These are phyloP conservation scores for Coniella lustricola DNA, from an alignment of 2,329 filamentous ascomycete species.

Conservation along the genomic window DNA sequence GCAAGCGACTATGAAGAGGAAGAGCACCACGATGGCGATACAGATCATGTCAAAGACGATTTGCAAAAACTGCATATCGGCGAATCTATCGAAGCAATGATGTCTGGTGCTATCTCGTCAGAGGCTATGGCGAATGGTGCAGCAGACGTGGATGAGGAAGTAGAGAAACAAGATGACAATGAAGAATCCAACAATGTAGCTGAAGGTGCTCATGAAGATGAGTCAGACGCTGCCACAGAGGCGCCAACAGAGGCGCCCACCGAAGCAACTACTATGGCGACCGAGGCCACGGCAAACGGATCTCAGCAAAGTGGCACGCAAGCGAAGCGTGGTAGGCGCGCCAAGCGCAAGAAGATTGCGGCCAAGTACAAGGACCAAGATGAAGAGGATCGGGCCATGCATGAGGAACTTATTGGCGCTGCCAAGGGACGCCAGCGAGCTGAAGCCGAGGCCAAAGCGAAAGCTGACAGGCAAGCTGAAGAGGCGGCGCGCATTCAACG, in stretches of 20 bases:
- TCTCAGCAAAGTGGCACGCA: slow-evolving; percentile 37
- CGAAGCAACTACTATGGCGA: slow-evolving; percentile 22
- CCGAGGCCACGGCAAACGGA: slow-evolving; percentile 23
- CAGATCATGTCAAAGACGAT: slow-evolving; percentile 14
- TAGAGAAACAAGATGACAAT: too few species aligned
- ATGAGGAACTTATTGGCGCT: slow-evolving; percentile 81
- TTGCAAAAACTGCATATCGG: slow-evolving; percentile 14
- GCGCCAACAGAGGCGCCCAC: slow-evolving; percentile 17
- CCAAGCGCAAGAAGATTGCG: slow-evolving; percentile 81
- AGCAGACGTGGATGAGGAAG: not conserved
- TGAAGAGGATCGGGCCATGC: slow-evolving; percentile 80
- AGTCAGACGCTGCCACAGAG: slow-evolving; percentile 23
- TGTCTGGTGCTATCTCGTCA: slow-evolving; percentile 10
- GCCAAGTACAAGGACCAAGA: slow-evolving; percentile 91
- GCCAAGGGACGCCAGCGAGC: slow-evolving; percentile 58
- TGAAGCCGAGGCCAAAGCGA: slow-evolving; percentile 61
- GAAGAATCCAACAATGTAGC: not conserved
- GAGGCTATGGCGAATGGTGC: slow-evolving; percentile 2
- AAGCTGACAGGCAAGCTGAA: slow-evolving; percentile 64
- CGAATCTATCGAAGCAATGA: slow-evolving; percentile 8
- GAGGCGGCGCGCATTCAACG: slow-evolving; percentile 65
- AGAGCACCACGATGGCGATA: slow-evolving; percentile 11
- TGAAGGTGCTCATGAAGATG: slow-evolving; percentile 22
- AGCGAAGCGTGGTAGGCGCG: slow-evolving; percentile 65
- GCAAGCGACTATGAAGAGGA: slow-evolving; percentile 19